These are phyloP conservation scores for Myxozyma neotropica DNA, from an alignment of 805 yeast genomes.

Conservation along the genomic window DNA sequence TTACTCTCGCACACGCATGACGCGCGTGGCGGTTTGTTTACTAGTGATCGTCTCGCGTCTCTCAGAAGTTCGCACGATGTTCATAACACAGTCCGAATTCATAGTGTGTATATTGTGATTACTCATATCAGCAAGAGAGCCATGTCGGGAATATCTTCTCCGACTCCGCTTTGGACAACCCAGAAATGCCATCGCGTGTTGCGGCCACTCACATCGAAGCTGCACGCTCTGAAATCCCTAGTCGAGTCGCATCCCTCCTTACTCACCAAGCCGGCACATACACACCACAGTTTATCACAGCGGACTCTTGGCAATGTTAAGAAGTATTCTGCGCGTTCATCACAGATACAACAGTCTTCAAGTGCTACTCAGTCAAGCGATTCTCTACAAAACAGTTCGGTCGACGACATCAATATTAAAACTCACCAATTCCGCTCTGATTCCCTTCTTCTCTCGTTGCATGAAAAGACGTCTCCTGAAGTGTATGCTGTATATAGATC, in stretches of 20 bases:
- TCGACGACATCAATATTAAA: background rate
- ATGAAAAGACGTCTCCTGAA: slow-evolving; percentile 13
- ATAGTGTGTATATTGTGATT: background rate
- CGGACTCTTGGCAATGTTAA: background rate
- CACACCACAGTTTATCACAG: background rate
- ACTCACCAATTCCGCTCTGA: background rate
- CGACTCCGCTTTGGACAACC: slow-evolving; percentile 26
- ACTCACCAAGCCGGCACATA: background rate
- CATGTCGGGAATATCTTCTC: slow-evolving; percentile 8
- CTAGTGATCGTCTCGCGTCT: too few species aligned
- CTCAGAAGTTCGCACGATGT: too few species aligned
- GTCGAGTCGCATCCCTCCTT: slow-evolving; percentile 26
- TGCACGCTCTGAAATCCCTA: slow-evolving; percentile 13
- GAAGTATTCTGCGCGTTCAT: slow-evolving; percentile 3
- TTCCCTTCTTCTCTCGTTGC: slow-evolving; percentile 4
- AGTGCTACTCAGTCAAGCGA: background rate
- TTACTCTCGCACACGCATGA: too few species aligned
- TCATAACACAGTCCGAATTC: too few species aligned
- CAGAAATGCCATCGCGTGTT: slow-evolving; percentile 28
- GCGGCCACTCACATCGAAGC: slow-evolving; percentile 27
- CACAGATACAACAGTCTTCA: background rate
- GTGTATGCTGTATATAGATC: slow-evolving; percentile 15
- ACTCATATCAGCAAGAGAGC: background rate
- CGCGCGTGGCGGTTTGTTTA: too few species aligned
- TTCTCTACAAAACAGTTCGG: background rate